Evolutionary conservation across 352 stramenopile genomes (phyloP).

Genomic region (Pythium grandisporangium): DNA sequence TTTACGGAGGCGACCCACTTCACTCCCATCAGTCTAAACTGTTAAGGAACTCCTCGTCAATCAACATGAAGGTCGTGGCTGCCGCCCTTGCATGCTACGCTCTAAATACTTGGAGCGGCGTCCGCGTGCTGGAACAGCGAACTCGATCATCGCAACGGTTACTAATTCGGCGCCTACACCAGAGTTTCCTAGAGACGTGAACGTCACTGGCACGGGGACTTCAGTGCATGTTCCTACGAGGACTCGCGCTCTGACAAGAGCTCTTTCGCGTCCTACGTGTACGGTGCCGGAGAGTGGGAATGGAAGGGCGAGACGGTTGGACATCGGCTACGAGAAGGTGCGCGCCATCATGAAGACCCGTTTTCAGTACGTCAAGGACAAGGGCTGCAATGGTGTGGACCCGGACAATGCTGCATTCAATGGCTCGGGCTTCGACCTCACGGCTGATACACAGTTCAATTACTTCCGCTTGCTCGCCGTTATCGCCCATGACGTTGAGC

Average conservation of each 20-base stretch:
- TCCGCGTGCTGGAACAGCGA: constrained; percentile 14
- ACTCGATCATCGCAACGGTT: constrained; percentile 14
- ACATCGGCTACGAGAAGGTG: constrained; percentile 20
- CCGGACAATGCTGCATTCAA: constrained; percentile 43
- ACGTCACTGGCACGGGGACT: too few relatives aligned
- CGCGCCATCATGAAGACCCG: constrained; percentile 28
- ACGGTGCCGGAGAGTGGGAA: constrained; percentile 15
- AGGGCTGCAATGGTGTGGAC: constrained; percentile 46
- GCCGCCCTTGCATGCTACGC: constrained; percentile 23
- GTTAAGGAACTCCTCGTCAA: neutral
- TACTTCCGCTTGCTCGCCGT: constrained; percentile 36
- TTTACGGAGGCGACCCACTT: too few relatives aligned
- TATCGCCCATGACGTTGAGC: constrained; percentile 24
- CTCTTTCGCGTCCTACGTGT: constrained; percentile 23
- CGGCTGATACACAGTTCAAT: constrained; percentile 25
- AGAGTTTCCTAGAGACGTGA: too few relatives aligned
- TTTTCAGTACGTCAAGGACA: constrained; percentile 29
- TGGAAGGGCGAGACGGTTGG: constrained; percentile 31
- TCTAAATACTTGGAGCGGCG: constrained; percentile 33
- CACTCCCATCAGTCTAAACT: neutral
- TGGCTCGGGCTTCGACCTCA: constrained; percentile 22
- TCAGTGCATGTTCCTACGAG: constrained; percentile 41
- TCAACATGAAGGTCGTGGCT: constrained; percentile 17
- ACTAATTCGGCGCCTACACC: constrained; percentile 45
- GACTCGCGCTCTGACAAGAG: constrained; percentile 34